Evolutionary conservation across 495 filamentous ascomycete genomes (phyloP).

Genomic region (Penicillium roqueforti): DNA sequence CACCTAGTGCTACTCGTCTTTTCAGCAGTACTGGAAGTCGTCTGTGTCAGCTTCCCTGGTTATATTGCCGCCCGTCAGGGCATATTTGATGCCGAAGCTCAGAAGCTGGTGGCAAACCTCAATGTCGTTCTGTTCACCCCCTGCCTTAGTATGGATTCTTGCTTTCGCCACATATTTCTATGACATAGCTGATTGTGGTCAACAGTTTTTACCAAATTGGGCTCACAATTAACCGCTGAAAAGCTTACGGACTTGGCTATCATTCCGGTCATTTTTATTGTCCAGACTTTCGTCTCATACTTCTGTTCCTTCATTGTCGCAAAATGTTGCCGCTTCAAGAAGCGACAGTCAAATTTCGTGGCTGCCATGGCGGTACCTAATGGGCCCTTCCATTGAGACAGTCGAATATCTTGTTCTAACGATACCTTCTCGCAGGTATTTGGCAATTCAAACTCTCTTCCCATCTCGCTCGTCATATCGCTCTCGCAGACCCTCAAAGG

Average conservation of each 20-base stretch:
- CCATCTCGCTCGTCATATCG: conserved; percentile 92
- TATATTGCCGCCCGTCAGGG: conserved; percentile 87
- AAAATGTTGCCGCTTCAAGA: conserved; percentile 72
- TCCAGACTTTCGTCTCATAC: conserved; percentile 83
- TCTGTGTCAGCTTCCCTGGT: conserved; percentile 93
- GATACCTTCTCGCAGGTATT: conserved; percentile 58
- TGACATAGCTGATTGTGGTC: conserved; percentile 2
- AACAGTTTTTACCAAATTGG: conserved; percentile 92
- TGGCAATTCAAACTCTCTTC: conserved; percentile 96
- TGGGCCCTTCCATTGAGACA: not conserved
- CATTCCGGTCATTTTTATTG: conserved; percentile 87
- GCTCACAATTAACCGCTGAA: conserved; percentile 87
- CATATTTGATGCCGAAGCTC: conserved; percentile 88
- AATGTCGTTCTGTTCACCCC: conserved; percentile 94
- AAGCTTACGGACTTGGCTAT: conserved; percentile 87
- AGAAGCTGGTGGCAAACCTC: conserved; percentile 93
- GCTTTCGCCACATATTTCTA: not conserved
- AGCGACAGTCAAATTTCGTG: conserved; percentile 85
- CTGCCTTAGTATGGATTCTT: conserved; percentile 71
- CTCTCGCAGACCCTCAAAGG: conserved; percentile 87
- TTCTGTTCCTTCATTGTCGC: conserved; percentile 64
- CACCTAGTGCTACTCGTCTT: conserved; percentile 85
- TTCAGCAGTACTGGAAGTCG: conserved; percentile 91
- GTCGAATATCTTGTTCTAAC: conserved; percentile 9
- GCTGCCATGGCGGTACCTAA: conserved; percentile 82